Percentiles rank a stretch among this genome's conserved stretches.
Conservation (phyloP, 495 filamentous ascomycete species). For the Lepraria neglecta region DNA sequence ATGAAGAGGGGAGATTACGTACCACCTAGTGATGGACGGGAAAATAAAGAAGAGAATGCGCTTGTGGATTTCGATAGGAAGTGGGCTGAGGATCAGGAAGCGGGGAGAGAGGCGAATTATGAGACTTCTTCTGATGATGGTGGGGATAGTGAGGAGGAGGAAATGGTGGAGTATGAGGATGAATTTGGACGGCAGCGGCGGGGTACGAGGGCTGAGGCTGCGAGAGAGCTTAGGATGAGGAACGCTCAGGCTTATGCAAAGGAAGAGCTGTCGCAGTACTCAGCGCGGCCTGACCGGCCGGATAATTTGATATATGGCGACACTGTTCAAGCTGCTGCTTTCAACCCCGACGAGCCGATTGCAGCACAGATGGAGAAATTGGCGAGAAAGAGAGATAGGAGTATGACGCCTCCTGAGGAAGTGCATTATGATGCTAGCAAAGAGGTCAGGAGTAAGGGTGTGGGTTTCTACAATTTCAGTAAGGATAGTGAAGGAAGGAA, state of each 20-base stretch:
- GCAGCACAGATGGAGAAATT: conserved; percentile 62
- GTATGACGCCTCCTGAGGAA: conserved; percentile 66
- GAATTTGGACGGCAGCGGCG: conserved; percentile 76
- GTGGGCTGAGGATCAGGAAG: conserved; percentile 64
- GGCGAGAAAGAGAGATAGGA: conserved; percentile 66
- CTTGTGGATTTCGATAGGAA: conserved; percentile 92
- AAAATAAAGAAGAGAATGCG: conserved; percentile 38
- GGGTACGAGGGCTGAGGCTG: conserved; percentile 58
- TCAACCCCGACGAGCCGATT: conserved; percentile 58
- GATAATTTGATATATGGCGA: conserved; percentile 74
- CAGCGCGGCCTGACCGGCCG: conserved; percentile 58
- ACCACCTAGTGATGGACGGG: conserved; percentile 26
- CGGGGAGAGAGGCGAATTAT: conserved; percentile 29
- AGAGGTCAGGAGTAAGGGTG: conserved; percentile 81
- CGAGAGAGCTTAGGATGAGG: conserved; percentile 45
- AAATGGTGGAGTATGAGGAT: conserved; percentile 75
- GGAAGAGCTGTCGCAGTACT: conserved; percentile 42
- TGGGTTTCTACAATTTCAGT: conserved; percentile 84
- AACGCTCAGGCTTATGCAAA: conserved; percentile 20
- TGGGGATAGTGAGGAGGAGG: conserved; percentile 38
- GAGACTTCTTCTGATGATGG: conserved; percentile 40
- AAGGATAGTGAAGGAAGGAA: conserved; percentile 57
- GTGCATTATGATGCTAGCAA: conserved; percentile 76
- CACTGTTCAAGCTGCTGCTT: conserved; percentile 72
- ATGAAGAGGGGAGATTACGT: conserved; percentile 71